Percentiles rank a stretch among this genome's conserved stretches.
Conservation (phyloP, 1,139 yeast genomes). For the Lodderomyces beijingensis region DNA sequence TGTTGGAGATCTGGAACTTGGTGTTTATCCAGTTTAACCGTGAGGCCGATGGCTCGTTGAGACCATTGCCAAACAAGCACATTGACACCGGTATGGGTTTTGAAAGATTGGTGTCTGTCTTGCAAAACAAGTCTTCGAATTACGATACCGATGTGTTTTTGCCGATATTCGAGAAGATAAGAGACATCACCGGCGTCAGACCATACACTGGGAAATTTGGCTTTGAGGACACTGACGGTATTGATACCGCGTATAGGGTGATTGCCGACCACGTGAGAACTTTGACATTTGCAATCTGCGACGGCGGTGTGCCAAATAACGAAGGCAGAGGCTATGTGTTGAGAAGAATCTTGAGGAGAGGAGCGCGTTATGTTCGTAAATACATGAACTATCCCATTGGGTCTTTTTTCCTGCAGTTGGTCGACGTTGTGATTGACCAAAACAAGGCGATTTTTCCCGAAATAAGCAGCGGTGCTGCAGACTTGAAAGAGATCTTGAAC, state of each 20-base stretch:
- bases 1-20: conserved; percentile 94
- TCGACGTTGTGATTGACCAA: conserved; percentile 90
- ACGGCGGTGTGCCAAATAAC: conserved; percentile 98
- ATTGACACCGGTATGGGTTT: conserved; percentile 99
- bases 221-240: conserved; percentile 84
- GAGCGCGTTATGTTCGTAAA: conserved; percentile 94
- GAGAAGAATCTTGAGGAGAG: conserved; percentile 95
- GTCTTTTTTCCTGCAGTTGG: conserved; percentile 82
- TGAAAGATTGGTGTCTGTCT: conserved; percentile 90
- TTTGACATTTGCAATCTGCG: conserved; percentile 90
- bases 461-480: conserved; percentile 62
- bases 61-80: conserved; percentile 86
- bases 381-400: conserved; percentile 96
- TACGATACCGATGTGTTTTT: conserved; percentile 96
- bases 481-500: conserved; percentile 83
- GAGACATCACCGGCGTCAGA: conserved; percentile 90
- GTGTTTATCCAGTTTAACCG: conserved; percentile 96
- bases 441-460: conserved; percentile 91
- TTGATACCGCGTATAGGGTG: conserved; percentile 97
- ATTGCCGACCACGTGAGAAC: conserved; percentile 98
- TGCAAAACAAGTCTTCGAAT: conserved; percentile 86
- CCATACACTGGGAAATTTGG: conserved; percentile 92
- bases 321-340: conserved; percentile 98
- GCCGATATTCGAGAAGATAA: conserved; percentile 80
- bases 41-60: conserved; percentile 80